Evolutionary conservation across 345 rosid genomes (phyloP).

Genomic region (Raphanus sativus): DNA sequence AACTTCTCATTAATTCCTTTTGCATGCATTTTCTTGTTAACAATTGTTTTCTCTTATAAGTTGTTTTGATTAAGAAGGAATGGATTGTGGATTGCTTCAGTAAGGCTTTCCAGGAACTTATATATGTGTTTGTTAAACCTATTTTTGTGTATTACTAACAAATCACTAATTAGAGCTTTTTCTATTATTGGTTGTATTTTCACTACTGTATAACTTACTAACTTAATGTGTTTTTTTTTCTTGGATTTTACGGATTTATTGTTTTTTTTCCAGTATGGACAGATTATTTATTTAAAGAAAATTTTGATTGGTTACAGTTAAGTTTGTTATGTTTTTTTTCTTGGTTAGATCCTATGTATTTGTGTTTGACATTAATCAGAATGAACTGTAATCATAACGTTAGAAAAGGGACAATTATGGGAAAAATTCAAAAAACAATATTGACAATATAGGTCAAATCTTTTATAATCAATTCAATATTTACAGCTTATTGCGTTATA

Average conservation of each 20-base stretch:
- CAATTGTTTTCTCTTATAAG: neutral
- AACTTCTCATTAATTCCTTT: neutral
- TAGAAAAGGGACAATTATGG: neutral
- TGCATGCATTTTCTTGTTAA: constrained; percentile 8
- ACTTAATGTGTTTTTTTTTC: neutral
- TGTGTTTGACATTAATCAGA: neutral
- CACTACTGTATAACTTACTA: neutral
- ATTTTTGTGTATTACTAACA: neutral
- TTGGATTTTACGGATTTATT: neutral
- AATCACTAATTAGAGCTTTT: neutral
- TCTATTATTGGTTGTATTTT: neutral
- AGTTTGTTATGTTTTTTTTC: neutral
- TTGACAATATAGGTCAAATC: no score
- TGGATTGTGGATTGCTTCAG: neutral
- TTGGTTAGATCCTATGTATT: neutral
- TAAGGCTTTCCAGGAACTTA: neutral
- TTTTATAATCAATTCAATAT: no score
- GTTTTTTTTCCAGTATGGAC: neutral
- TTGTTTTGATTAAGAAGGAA: neutral
- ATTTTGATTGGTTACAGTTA: neutral
- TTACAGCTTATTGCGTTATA: no score
- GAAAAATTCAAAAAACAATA: no score
- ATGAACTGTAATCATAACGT: neutral
- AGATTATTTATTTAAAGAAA: no score
- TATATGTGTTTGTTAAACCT: neutral